Percentiles rank a stretch among this genome's conserved stretches.
These are phyloP conservation scores for Penicillium angulare DNA, from an alignment of 495 filamentous ascomycete genomes.

Conservation along the genomic window DNA sequence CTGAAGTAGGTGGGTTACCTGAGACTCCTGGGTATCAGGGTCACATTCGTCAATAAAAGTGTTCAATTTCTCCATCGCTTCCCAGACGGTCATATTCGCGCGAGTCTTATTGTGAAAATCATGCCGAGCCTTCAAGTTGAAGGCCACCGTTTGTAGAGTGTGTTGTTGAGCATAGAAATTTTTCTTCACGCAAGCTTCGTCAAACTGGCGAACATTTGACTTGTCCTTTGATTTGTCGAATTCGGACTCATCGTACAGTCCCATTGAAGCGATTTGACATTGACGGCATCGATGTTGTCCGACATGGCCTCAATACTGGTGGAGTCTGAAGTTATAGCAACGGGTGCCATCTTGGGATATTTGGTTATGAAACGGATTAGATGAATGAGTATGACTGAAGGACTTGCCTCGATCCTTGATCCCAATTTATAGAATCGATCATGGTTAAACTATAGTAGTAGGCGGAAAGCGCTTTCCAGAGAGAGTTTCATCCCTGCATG, in stretches of 20 bases:
- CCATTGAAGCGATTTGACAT: background rate
- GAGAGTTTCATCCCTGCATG: too few species aligned
- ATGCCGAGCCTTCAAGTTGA: slow-evolving; percentile 69
- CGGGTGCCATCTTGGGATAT: too few species aligned
- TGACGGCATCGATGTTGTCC: background rate
- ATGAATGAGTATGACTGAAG: too few species aligned
- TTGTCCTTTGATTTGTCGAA: background rate
- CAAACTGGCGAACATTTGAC: slow-evolving; percentile 53
- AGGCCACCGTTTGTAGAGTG: slow-evolving; percentile 16
- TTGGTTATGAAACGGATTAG: too few species aligned
- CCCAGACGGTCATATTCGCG: slow-evolving; percentile 73
- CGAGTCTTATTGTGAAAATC: slow-evolving; percentile 60
- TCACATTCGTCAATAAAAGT: slow-evolving; percentile 73
- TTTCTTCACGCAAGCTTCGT: slow-evolving; percentile 67
- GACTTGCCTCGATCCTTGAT: too few species aligned
- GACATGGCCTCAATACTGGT: background rate
- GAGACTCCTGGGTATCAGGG: slow-evolving; percentile 73
- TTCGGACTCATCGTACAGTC: background rate
- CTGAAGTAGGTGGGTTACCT: slow-evolving; percentile 81
- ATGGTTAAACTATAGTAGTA: too few species aligned
- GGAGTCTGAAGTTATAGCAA: too few species aligned
- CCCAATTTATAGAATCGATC: too few species aligned
- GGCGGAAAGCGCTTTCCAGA: too few species aligned
- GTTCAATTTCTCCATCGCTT: slow-evolving; percentile 53
- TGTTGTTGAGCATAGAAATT: slow-evolving; percentile 33